Percentiles rank a stretch among this genome's conserved stretches.
phyloP scores from a whole-genome alignment of 1,139 yeast genomes.

The Debaryomyces coudertii region DNA sequence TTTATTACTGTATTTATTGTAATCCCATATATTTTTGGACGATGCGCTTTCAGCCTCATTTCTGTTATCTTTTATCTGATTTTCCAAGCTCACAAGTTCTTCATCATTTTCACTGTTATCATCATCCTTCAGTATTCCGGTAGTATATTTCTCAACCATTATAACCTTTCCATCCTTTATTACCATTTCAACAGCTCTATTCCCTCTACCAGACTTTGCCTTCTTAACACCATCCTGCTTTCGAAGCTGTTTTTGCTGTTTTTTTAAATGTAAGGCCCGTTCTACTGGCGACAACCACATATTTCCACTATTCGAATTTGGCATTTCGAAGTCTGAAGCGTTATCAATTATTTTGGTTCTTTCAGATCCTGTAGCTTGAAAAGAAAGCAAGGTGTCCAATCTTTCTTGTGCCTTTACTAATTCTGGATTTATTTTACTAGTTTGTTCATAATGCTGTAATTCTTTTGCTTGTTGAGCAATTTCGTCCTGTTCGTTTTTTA shows the following conservation, averaged over 20 bases:
- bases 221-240: slow-evolving; percentile 62
- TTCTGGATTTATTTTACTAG: slow-evolving; percentile 52
- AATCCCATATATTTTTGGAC: slow-evolving; percentile 54
- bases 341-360: slow-evolving; percentile 91
- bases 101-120: slow-evolving; percentile 27
- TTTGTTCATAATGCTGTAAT: slow-evolving; percentile 38
- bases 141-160: slow-evolving; percentile 44
- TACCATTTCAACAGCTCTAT: slow-evolving; percentile 73
- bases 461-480: slow-evolving; percentile 38
- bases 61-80: slow-evolving; percentile 26
- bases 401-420: slow-evolving; percentile 69
- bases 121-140: slow-evolving; percentile 21
- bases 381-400: slow-evolving; percentile 70
- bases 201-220: slow-evolving; percentile 71
- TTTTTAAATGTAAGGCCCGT: slow-evolving; percentile 77
- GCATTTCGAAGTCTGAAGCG: slow-evolving; percentile 82
- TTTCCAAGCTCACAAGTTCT: slow-evolving; percentile 34
- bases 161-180: slow-evolving; percentile 81
- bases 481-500: slow-evolving; percentile 36
- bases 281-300: slow-evolving; percentile 91
- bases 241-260: slow-evolving; percentile 74
- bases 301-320: slow-evolving; percentile 48
- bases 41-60: slow-evolving; percentile 17
- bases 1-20: slow-evolving; percentile 49
- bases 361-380: slow-evolving; percentile 86